Percentiles rank a stretch among this genome's conserved stretches.
Conservation (phyloP, 2,329 filamentous ascomycete genomes). For the Alternaria novae-zelandiae region DNA sequence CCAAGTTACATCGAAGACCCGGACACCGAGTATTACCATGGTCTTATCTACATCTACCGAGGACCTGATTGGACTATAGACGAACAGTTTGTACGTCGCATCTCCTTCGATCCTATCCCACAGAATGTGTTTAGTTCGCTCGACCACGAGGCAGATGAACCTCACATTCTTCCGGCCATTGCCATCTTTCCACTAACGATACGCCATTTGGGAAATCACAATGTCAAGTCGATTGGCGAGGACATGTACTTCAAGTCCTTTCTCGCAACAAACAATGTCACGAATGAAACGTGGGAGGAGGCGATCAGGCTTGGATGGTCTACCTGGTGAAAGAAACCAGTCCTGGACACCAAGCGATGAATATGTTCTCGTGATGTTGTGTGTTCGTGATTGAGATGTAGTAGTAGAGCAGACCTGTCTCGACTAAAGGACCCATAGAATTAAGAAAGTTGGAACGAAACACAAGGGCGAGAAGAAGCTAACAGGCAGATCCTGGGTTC, state of each 20-base stretch:
- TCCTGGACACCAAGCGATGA: no score
- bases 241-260: no score
- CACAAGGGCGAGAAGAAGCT: no score
- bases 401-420: no score
- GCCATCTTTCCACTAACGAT: no score
- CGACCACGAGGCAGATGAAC: not conserved
- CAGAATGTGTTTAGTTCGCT: not conserved
- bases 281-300: not conserved
- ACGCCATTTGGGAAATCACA: no score
- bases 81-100: not conserved
- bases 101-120: not conserved
- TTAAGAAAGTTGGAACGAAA: no score
- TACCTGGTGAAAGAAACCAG: not conserved
- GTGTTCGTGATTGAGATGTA: no score
- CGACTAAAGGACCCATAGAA: no score
- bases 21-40: conserved; percentile 5
- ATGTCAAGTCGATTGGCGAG: no score
- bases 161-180: not conserved
- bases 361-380: no score
- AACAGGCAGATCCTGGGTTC: no score
- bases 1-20: conserved; percentile 14
- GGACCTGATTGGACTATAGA: not conserved
- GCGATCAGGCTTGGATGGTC: not conserved
- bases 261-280: not conserved
- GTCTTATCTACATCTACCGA: not conserved